Evolutionary conservation across 2,329 filamentous ascomycete species (phyloP).

Genomic region (Leptographium procerum): DNA sequence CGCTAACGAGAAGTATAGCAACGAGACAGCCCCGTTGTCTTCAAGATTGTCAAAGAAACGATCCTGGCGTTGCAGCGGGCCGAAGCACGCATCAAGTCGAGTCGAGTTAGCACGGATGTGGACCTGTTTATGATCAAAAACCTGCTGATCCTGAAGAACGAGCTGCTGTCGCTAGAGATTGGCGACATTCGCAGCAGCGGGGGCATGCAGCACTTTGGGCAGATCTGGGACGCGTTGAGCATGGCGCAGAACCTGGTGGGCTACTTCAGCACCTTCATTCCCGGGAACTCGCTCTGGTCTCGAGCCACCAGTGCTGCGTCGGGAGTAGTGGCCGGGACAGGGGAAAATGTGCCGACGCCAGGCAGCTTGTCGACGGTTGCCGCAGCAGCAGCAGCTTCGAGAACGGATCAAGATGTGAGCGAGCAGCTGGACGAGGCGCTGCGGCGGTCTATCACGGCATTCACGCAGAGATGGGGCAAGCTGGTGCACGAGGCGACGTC

Average conservation of each 20-base stretch:
- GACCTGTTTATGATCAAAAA: slow-evolving; percentile 94
- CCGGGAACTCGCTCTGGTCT: slow-evolving; percentile 38
- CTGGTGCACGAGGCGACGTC: slow-evolving; percentile 37
- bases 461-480: slow-evolving; percentile 48
- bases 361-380: slow-evolving; percentile 17
- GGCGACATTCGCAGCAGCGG: slow-evolving; percentile 45
- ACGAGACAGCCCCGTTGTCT: slow-evolving; percentile 44
- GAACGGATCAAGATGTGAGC: slow-evolving; percentile 40
- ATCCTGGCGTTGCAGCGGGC: slow-evolving; percentile 73
- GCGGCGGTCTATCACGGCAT: slow-evolving; percentile 50
- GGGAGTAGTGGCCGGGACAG: not conserved
- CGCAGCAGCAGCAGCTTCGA: slow-evolving; percentile 10
- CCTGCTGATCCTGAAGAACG: slow-evolving; percentile 86
- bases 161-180: slow-evolving; percentile 92
- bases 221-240: slow-evolving; percentile 53
- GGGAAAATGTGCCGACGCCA: not conserved
- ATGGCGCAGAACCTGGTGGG: slow-evolving; percentile 42
- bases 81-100: slow-evolving; percentile 56
- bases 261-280: slow-evolving; percentile 47
- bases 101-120: slow-evolving; percentile 52
- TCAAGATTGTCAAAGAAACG: slow-evolving; percentile 76
- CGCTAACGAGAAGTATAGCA: slow-evolving; percentile 20
- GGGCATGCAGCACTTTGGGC: slow-evolving; percentile 49
- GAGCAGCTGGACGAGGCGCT: slow-evolving; percentile 54
- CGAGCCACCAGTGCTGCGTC: slow-evolving; percentile 11